Conservation (phyloP, 805 yeast genomes). For the Nakazawaea pomicola region DNA sequence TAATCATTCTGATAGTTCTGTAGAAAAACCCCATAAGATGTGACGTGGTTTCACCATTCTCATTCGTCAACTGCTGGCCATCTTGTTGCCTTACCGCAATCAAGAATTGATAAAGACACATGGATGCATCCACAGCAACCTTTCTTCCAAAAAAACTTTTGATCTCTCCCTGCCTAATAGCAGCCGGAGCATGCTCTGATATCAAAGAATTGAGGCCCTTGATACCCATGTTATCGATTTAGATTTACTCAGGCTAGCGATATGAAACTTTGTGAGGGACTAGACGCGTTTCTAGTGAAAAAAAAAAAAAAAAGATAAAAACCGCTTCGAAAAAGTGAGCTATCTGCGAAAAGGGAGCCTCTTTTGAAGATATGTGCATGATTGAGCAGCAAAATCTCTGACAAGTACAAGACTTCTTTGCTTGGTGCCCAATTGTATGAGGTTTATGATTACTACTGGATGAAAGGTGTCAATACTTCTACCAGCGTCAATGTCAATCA, state of each 20-base stretch:
- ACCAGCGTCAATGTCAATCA: too few species aligned
- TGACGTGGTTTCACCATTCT: conserved; percentile 86
- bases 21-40: conserved; percentile 97
- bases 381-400: too few species aligned
- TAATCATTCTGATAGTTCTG: conserved; percentile 84
- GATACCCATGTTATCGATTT: conserved; percentile 27
- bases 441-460: too few species aligned
- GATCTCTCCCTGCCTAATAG: conserved; percentile 74
- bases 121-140: conserved; percentile 96
- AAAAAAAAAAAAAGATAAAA: not conserved
- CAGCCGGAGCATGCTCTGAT: conserved; percentile 83
- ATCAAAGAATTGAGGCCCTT: conserved; percentile 81
- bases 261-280: not conserved
- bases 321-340: too few species aligned
- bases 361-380: too few species aligned
- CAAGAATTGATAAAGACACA: conserved; percentile 93
- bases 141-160: conserved; percentile 87
- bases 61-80: conserved; percentile 88
- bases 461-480: too few species aligned
- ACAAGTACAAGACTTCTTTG: too few species aligned
- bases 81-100: conserved; percentile 96
- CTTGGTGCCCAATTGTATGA: too few species aligned
- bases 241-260: not conserved
- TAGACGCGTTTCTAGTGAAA: not conserved
- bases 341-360: too few species aligned